Evolutionary conservation across 768 basidiomycete species (phyloP).

Genomic region (Leccinellum rugosiceps): DNA sequence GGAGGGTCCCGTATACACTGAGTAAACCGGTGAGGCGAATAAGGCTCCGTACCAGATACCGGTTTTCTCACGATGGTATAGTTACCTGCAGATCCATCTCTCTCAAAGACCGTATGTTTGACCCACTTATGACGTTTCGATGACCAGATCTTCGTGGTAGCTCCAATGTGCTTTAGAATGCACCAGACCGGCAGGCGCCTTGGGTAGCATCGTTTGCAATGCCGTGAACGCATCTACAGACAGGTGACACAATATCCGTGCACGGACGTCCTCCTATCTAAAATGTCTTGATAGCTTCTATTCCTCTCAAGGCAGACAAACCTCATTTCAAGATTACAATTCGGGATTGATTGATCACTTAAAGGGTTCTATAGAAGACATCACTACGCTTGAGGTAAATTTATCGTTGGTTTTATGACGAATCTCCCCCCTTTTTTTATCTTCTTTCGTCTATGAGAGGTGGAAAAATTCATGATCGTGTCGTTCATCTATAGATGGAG

Average conservation of each 20-base stretch:
- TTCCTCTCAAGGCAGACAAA: slow-evolving; percentile 81
- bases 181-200: slow-evolving; percentile 40
- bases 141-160: slow-evolving; percentile 31
- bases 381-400: slow-evolving; percentile 68
- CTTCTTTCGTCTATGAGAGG: neutral
- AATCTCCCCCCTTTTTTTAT: neutral
- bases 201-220: slow-evolving; percentile 37
- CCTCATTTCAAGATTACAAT: slow-evolving; percentile 77
- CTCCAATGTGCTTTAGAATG: slow-evolving; percentile 43
- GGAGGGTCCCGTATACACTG: slow-evolving; percentile 54
- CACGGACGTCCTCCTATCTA: slow-evolving; percentile 1
- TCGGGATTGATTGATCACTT: slow-evolving; percentile 57
- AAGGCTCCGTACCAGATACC: neutral
- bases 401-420: neutral
- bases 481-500: slow-evolving; percentile 62
- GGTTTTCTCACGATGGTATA: slow-evolving; percentile 22
- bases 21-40: slow-evolving; percentile 54
- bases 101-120: slow-evolving; percentile 48
- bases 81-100: slow-evolving; percentile 57
- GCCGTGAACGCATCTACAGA: slow-evolving; percentile 78
- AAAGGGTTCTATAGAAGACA: slow-evolving; percentile 44
- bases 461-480: neutral
- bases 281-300: slow-evolving; percentile 56
- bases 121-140: neutral
- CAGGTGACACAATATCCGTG: slow-evolving; percentile 43